Evolutionary conservation across 139 green algal species (phyloP), one percentile per base, ranked within the genome.

Genomic region (Marvania coccoides): DNA sequence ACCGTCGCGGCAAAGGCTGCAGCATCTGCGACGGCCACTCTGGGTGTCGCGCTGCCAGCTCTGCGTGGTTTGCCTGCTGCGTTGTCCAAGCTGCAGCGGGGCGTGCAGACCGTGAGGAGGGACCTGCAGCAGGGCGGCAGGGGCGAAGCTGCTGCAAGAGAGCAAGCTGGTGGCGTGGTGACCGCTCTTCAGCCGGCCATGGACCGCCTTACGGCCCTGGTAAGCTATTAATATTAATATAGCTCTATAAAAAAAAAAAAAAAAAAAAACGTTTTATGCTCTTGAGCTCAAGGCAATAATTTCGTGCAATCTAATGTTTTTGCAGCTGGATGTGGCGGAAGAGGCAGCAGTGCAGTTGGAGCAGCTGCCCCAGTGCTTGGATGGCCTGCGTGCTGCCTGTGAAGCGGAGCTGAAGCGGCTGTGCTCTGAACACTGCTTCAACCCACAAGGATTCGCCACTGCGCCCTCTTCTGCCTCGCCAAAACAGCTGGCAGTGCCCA

Each of bases 71-170:
- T 74, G n/a, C 67, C 58, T 3, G 30, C 47, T 0, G 67, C 67
- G 10, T 23, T 68, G 48, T 3, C 47, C 19, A 30, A 7, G 1
- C 35, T 63, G 35, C 47, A 70, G 38, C 29, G 14, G 5, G 30
- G 36, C 35, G 57, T 77, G 66, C 54, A 60, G 35, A 24, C 53
- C 1, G 63, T 46, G 19, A 46, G 36, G 13, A 59, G 45, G 29
- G 12, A 34, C 33, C 35, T 59, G 35, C 58, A 63, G 57, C 28
- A 28, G 0, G 51, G 57, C 3, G 38, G 54, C 5, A 34, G 58
- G 19, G 67, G 67, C 34, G 67, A 69, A 31, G 58, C 57, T 23
- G 67, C 67, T 2, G 67, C 67, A 5, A 31, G 39, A 39, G n/a
- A 58, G 42, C 58, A 67, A 13, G 67, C 67, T 8, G 67, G 39